Evolutionary conservation across 2,329 filamentous ascomycete genomes (phyloP).

Genomic region (Xylaria sp.): DNA sequence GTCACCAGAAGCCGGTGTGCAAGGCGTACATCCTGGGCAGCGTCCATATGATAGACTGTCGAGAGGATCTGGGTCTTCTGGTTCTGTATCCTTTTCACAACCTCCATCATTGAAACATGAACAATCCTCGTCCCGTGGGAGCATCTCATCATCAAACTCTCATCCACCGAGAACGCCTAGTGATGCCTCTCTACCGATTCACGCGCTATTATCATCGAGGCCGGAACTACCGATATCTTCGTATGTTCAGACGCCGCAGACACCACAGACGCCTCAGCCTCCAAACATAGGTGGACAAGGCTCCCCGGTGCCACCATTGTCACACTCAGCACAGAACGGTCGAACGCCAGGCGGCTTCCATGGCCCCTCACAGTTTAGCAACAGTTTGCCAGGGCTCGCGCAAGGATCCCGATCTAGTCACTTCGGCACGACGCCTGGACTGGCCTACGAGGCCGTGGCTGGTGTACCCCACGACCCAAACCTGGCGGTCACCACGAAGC

Average conservation of each 20-base stretch:
- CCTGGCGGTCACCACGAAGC: constrained; percentile 19
- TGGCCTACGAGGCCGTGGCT: constrained; percentile 7
- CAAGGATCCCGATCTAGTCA: constrained; percentile 23
- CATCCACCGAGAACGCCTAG: constrained; percentile 52
- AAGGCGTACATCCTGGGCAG: constrained; percentile 30
- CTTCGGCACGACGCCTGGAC: constrained; percentile 3
- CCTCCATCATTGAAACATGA: constrained; percentile 53
- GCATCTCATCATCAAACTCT: constrained; percentile 49
- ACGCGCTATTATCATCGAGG: constrained; percentile 56
- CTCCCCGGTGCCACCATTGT: constrained; percentile 30
- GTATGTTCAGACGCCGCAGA: constrained; percentile 18
- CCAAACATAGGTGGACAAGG: constrained; percentile 13
- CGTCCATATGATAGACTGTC: neutral
- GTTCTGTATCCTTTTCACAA: constrained; percentile 38
- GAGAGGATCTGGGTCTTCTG: constrained; percentile 30
- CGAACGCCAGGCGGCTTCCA: constrained; percentile 19
- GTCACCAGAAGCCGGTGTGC: constrained; percentile 36
- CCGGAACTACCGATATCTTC: constrained; percentile 33
- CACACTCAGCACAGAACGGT: constrained; percentile 28
- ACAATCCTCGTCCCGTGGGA: constrained; percentile 40
- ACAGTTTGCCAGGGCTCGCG: constrained; percentile 27
- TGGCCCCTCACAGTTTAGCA: constrained; percentile 18
- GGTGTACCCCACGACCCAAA: constrained; percentile 24
- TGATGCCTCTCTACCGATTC: constrained; percentile 60
- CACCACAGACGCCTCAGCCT: constrained; percentile 13